Evolutionary conservation across 371 early-diverging fungal species (phyloP), one percentile per base, ranked within the genome.

Genomic region (Conidiobolus incongruus): DNA sequence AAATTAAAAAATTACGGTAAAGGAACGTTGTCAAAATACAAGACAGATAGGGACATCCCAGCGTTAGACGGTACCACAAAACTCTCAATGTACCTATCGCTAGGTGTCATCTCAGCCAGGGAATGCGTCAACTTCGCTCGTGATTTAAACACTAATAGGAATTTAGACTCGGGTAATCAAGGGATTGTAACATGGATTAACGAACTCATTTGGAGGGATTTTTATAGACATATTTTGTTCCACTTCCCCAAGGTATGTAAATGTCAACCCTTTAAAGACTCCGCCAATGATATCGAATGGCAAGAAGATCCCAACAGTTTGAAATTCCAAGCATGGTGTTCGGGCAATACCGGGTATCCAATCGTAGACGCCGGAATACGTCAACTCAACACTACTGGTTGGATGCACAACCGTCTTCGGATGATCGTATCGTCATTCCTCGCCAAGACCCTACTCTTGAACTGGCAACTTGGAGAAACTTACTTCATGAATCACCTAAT

Each of bases 361-460:
- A 63, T 79, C 32, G 75, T 75, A 6, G 75, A 76, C 52, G 75
- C 79, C 12, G 56, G 56, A 0, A 66, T 70, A 64, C 54, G 63
- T 11, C 66, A 74, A 47, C 50, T 77, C 19, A 49, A 51, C 12
- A 45, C 32, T 1, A 58, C 54, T 1, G 73, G 75, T 13, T 70
- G 66, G 61, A 68, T 79, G 70, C 69, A 70, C 52, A 75, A 79
- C 48, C 60, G 75, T 1, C 44, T 63, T 22, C 59, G 79, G 6
- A 75, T 76, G 75, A 59, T 70, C 34, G 63, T 54, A 0, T 68
- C 74, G 2, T 65, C 55, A 45, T 79, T 79, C 52, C 53, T 79
- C 12, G 56, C 58, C 32, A 76, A 75, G 52, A 66, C 75, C 37
- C 52, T 79, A 20, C 59, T 69, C 0, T 54, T 74, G 51, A 61